phyloP scores from a whole-genome alignment of 768 basidiomycete species.

The Rossbeevera mucosa region DNA sequence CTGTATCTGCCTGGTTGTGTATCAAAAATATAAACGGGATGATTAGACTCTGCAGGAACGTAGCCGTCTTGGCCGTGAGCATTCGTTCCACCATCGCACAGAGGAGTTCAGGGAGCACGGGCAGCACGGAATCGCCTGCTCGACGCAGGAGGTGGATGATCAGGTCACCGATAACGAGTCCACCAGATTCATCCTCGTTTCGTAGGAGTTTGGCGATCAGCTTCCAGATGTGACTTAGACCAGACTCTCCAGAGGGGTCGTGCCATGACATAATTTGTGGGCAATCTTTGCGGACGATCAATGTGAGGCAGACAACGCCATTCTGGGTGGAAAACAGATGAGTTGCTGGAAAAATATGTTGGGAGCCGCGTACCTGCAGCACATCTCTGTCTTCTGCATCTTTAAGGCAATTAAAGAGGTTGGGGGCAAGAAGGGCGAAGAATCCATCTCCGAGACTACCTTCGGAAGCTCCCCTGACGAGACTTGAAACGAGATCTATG shows the following conservation, averaged over 20 bases:
- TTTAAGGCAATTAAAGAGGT: slow-evolving; percentile 64
- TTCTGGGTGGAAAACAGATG: slow-evolving; percentile 46
- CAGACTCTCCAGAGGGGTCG: slow-evolving; percentile 61
- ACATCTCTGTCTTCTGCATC: slow-evolving; percentile 83
- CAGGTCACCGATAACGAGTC: slow-evolving; percentile 89
- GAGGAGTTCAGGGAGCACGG: slow-evolving; percentile 83
- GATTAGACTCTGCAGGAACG: slow-evolving; percentile 88
- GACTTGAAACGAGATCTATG: slow-evolving; percentile 72
- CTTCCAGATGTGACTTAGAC: slow-evolving; percentile 68
- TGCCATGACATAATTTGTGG: slow-evolving; percentile 76
- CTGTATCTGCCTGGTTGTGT: slow-evolving; percentile 77
- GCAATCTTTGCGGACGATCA: slow-evolving; percentile 83
- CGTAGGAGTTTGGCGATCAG: slow-evolving; percentile 76
- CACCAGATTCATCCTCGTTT: slow-evolving; percentile 84
- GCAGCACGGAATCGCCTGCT: slow-evolving; percentile 73
- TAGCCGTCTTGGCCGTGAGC: slow-evolving; percentile 81
- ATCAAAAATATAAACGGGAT: slow-evolving; percentile 94
- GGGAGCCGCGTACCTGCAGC: slow-evolving; percentile 49
- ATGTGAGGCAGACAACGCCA: slow-evolving; percentile 75
- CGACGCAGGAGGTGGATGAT: slow-evolving; percentile 88
- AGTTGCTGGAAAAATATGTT: background rate
- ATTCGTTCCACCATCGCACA: slow-evolving; percentile 81
- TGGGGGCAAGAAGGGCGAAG: slow-evolving; percentile 69
- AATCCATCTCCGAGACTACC: slow-evolving; percentile 75
- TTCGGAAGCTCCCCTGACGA: slow-evolving; percentile 62